phyloP scores from a whole-genome alignment of 768 basidiomycete species.

The Macrolepiota dolichaula region DNA sequence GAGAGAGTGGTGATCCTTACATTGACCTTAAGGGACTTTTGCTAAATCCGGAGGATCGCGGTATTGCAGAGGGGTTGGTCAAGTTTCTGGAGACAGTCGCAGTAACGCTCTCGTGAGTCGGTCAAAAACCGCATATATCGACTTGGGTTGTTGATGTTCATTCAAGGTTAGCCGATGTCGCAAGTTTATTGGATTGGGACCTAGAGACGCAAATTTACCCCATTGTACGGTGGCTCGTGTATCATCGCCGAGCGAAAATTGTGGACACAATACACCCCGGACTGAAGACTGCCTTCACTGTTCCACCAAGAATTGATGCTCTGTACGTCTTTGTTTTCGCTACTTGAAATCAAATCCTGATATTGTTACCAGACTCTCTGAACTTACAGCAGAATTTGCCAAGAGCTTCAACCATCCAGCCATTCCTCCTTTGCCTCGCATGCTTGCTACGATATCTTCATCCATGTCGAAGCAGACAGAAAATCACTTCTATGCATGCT shows the following conservation, averaged over 20 bases:
- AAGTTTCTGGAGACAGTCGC: slow-evolving; percentile 74
- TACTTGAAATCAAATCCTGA: not conserved
- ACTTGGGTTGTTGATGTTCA: not conserved
- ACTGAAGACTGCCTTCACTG: slow-evolving; percentile 78
- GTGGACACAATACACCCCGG: slow-evolving; percentile 81
- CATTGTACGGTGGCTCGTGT: slow-evolving; percentile 89
- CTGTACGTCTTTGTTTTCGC: slow-evolving; percentile 42
- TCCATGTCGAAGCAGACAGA: slow-evolving; percentile 59
- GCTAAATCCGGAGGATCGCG: slow-evolving; percentile 60
- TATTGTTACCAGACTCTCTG: slow-evolving; percentile 38
- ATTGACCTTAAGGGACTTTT: slow-evolving; percentile 57
- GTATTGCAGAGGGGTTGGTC: slow-evolving; percentile 66
- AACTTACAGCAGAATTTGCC: slow-evolving; percentile 59
- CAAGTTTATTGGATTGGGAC: slow-evolving; percentile 78
- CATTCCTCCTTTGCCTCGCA: slow-evolving; percentile 67
- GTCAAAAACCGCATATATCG: not conserved
- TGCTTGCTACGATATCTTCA: slow-evolving; percentile 74
- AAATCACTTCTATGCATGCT: slow-evolving; percentile 78
- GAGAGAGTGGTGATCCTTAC: slow-evolving; percentile 51
- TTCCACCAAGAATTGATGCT: slow-evolving; percentile 60
- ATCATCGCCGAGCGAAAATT: slow-evolving; percentile 85
- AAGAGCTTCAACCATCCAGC: slow-evolving; percentile 52
- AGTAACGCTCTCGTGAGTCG: slow-evolving; percentile 71
- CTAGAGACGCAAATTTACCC: slow-evolving; percentile 81
- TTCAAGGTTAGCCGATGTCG: slow-evolving; percentile 72